These are phyloP conservation scores for Prinsepia uniflora DNA, from an alignment of 306 rosid genomes.

Conservation along the genomic window DNA sequence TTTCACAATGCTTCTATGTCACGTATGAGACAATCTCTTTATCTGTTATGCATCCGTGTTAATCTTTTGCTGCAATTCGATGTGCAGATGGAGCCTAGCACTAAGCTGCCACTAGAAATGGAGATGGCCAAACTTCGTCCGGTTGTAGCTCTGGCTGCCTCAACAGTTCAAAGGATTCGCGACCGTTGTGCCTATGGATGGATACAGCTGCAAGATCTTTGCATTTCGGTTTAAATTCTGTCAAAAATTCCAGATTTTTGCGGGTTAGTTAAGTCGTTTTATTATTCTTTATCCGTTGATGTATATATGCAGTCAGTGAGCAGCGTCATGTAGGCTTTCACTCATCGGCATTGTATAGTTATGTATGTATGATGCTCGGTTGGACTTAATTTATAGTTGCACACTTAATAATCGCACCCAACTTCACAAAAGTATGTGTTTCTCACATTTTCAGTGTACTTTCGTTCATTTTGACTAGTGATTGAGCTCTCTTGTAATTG, in stretches of 20 bases:
- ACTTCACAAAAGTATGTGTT: too few relatives aligned
- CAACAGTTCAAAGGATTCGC: constrained; percentile 52
- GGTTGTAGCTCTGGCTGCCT: constrained; percentile 51
- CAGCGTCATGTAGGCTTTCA: neutral
- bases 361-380: neutral
- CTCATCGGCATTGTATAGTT: neutral
- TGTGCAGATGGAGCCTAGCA: constrained; percentile 52
- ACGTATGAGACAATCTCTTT: too few relatives aligned
- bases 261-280: neutral
- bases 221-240: constrained; percentile 41
- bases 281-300: neutral
- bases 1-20: too few relatives aligned
- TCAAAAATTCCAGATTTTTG: constrained; percentile 2
- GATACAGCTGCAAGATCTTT: constrained; percentile 66
- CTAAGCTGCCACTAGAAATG: constrained; percentile 55
- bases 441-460: too few relatives aligned
- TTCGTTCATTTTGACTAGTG: too few relatives aligned
- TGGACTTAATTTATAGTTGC: neutral
- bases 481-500: too few relatives aligned
- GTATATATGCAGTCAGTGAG: neutral
- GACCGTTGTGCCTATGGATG: constrained; percentile 88
- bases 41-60: neutral
- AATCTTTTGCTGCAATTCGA: constrained; percentile 8
- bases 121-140: constrained; percentile 65
- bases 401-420: neutral